Percentiles rank a stretch among this genome's conserved stretches.
phyloP scores from a whole-genome alignment of 164 flowering plant species.

The Piper longum region DNA sequence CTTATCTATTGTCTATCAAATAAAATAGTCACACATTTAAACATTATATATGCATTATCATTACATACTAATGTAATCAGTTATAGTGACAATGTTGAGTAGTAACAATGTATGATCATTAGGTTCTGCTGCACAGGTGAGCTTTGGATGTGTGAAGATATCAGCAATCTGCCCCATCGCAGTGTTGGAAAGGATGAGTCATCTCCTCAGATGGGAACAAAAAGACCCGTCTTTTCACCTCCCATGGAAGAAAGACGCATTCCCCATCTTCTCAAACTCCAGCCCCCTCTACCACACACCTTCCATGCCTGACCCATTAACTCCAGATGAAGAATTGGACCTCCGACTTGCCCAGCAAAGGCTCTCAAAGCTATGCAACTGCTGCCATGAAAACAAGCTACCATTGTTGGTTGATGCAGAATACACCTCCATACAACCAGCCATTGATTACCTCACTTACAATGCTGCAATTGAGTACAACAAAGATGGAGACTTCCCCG shows the following conservation, averaged over 20 bases:
- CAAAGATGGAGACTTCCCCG: constrained; percentile 17
- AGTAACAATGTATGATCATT: background rate
- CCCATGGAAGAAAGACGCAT: constrained; percentile 61
- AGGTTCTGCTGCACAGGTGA: constrained; percentile 32
- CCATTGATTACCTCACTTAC: constrained; percentile 70
- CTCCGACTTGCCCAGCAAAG: constrained; percentile 42
- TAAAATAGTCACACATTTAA: too few relatives aligned
- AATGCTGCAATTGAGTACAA: constrained; percentile 37
- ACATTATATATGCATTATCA: background rate
- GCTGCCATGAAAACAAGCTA: constrained; percentile 30
- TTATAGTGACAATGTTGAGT: background rate
- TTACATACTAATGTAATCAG: background rate
- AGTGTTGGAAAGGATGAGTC: constrained; percentile 51
- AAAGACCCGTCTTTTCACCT: constrained; percentile 46
- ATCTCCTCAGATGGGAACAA: constrained; percentile 71
- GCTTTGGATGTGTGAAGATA: constrained; percentile 64
- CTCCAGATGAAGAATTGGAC: constrained; percentile 50
- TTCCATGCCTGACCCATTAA: constrained; percentile 37
- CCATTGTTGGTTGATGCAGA: constrained; percentile 74
- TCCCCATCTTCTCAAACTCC: constrained; percentile 42
- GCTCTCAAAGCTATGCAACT: constrained; percentile 28
- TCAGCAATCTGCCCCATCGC: constrained; percentile 67
- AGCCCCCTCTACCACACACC: constrained; percentile 79
- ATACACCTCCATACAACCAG: constrained; percentile 69
- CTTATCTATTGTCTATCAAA: too few relatives aligned